Conservation (phyloP, 148 eudicot genomes). For the Nyssa sinensis region DNA sequence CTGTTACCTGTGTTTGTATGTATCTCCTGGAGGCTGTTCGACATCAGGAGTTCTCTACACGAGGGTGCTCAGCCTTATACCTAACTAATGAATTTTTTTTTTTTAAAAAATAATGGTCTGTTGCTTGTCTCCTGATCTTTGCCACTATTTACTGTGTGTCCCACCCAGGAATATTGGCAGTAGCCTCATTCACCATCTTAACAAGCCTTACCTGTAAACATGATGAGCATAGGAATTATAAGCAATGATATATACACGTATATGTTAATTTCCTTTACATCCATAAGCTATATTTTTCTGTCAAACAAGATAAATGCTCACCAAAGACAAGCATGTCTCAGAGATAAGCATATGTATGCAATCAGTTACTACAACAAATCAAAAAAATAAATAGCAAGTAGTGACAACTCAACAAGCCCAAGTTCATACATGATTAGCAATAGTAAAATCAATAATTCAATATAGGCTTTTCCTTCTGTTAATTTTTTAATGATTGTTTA, state of each 20-base stretch:
- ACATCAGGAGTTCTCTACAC: not conserved
- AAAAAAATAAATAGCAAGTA: not conserved
- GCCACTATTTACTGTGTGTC: constrained; percentile 13
- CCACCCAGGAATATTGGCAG: constrained; percentile 50
- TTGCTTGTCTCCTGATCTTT: not conserved
- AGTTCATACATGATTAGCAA: not conserved
- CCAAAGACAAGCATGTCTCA: not conserved
- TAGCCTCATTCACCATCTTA: constrained; percentile 51
- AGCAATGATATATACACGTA: not conserved
- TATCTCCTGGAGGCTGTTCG: not conserved
- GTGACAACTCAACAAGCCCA: not conserved
- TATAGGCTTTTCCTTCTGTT: not conserved
- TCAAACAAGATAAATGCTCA: not conserved
- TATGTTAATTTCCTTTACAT: not conserved
- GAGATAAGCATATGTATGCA: not conserved
- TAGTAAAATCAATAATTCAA: not conserved
- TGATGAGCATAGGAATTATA: not conserved
- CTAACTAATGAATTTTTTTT: not conserved
- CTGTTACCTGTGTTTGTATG: not conserved
- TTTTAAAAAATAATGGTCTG: not conserved
- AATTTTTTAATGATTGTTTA: no score
- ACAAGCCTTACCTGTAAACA: constrained; percentile 38
- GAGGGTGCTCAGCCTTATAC: not conserved
- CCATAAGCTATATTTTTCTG: not conserved
- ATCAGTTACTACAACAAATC: not conserved